Evolutionary conservation across 306 rosid genomes (phyloP).

Genomic region (Crataegus laevigata): DNA sequence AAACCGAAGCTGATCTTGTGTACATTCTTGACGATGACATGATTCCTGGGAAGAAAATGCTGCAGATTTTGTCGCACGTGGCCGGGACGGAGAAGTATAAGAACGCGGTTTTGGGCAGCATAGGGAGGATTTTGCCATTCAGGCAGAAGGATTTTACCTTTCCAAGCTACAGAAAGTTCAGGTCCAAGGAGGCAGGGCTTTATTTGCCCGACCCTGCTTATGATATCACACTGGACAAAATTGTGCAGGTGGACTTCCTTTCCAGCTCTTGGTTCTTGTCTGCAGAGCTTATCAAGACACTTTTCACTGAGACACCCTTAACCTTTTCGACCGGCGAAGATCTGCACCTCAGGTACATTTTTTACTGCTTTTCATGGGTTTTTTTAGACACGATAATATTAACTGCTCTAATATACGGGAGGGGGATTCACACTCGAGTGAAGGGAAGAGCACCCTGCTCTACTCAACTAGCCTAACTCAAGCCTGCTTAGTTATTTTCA

Average conservation of each 20-base stretch:
- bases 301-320: conserved; percentile 77
- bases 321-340: conserved; percentile 98
- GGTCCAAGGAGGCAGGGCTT: conserved; percentile 88
- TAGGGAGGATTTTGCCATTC: conserved; percentile 88
- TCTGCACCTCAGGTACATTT: conserved; percentile 75
- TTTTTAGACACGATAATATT: neutral
- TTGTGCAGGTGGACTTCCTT: conserved; percentile 94
- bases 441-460: neutral
- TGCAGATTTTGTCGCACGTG: conserved; percentile 84
- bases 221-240: conserved; percentile 69
- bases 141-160: conserved; percentile 87
- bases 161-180: conserved; percentile 85
- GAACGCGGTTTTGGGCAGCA: conserved; percentile 84
- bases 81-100: conserved; percentile 74
- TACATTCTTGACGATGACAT: conserved; percentile 86
- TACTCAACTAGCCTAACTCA: neutral
- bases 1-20: conserved; percentile 79
- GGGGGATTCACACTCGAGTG: too few species aligned
- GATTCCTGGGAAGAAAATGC: conserved; percentile 90
- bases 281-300: conserved; percentile 69
- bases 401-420: neutral
- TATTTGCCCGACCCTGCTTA: conserved; percentile 98
- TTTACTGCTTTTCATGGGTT: neutral
- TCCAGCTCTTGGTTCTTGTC: conserved; percentile 97
- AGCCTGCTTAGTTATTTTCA: neutral